These are phyloP conservation scores for Exutisphaerella laricina DNA, from an alignment of 2,329 filamentous ascomycete species.

Conservation along the genomic window DNA sequence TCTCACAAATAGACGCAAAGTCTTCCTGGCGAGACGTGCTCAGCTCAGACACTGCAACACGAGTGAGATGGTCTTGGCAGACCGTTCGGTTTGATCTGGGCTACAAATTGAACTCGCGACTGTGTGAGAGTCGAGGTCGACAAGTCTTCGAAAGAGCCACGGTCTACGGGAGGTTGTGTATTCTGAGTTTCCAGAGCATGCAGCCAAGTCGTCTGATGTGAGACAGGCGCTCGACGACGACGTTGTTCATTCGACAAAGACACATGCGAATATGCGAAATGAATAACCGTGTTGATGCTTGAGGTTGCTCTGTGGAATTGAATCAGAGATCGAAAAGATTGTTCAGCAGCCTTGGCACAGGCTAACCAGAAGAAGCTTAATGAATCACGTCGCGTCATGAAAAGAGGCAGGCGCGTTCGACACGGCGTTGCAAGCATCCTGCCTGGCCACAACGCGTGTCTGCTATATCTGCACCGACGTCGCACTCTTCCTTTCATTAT, in stretches of 20 bases:
- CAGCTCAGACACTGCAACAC: slow-evolving; percentile 86
- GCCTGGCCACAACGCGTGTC: slow-evolving; percentile 1
- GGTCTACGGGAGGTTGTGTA: no score
- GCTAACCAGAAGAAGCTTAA: no score
- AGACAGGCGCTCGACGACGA: no score
- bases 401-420: slow-evolving; percentile 4
- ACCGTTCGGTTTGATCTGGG: slow-evolving; percentile 72
- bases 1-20: slow-evolving; percentile 70
- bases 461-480: slow-evolving; percentile 13
- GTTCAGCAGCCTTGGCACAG: no score
- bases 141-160: slow-evolving; percentile 92
- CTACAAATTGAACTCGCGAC: slow-evolving; percentile 83
- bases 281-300: no score
- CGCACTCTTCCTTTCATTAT: slow-evolving; percentile 11
- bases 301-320: no score
- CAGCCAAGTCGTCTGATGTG: no score
- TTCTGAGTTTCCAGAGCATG: no score
- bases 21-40: slow-evolving; percentile 71
- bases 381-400: neutral
- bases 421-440: slow-evolving; percentile 5
- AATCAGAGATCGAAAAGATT: no score
- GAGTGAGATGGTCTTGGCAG: slow-evolving; percentile 85
- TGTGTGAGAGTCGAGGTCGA: slow-evolving; percentile 59
- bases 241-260: no score
- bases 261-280: no score